phyloP scores from a whole-genome alignment of 306 rosid species.

The Abrus precatorius region DNA sequence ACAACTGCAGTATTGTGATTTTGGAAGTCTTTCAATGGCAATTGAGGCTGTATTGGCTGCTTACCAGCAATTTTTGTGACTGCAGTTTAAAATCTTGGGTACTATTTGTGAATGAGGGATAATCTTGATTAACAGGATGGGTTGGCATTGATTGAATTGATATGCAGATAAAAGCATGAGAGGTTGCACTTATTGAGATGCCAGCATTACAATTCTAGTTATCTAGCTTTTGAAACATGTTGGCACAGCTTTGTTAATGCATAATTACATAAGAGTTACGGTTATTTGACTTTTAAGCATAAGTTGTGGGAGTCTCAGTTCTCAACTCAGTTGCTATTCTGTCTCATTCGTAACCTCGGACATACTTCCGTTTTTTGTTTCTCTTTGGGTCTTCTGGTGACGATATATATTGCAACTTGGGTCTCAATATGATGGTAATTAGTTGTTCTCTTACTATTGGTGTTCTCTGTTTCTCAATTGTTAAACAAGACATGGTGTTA shows the following conservation, averaged over 20 bases:
- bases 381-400: slow-evolving; percentile 64
- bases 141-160: background rate
- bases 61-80: background rate
- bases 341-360: background rate
- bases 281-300: background rate
- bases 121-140: background rate
- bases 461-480: slow-evolving; percentile 60
- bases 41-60: background rate
- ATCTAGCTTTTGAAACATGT: background rate
- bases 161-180: slow-evolving; percentile 11
- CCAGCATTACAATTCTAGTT: background rate
- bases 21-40: background rate
- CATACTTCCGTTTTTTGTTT: slow-evolving; percentile 2
- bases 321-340: background rate
- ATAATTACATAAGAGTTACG: background rate
- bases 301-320: background rate
- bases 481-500: background rate
- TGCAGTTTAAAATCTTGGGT: background rate
- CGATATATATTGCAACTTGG: slow-evolving; percentile 71
- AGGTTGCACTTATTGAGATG: background rate
- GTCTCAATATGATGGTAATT: slow-evolving; percentile 66
- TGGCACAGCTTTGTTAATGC: background rate
- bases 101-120: background rate
- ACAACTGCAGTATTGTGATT: background rate
- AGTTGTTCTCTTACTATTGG: slow-evolving; percentile 63